phyloP scores from a whole-genome alignment of 2,329 filamentous ascomycete genomes.

The Neospermospora avenae region DNA sequence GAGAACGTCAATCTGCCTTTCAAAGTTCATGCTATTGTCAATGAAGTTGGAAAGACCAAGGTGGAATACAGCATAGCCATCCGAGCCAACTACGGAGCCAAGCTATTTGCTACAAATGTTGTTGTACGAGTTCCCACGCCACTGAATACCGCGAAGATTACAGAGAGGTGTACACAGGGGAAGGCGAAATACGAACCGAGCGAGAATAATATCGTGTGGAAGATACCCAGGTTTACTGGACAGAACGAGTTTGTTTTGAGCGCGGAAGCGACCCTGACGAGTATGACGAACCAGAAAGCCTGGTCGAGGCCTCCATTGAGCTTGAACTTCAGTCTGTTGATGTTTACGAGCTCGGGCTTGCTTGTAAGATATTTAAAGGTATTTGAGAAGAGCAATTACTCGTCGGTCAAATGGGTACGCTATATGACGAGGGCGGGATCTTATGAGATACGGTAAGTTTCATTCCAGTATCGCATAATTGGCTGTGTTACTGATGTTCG shows the following conservation, averaged over 20 bases:
- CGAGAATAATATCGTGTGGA: conserved; percentile 98
- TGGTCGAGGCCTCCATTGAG: conserved; percentile 93
- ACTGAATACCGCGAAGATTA: conserved; percentile 92
- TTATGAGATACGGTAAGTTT: conserved; percentile 92
- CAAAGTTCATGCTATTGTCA: conserved; percentile 98
- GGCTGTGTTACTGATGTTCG: not conserved
- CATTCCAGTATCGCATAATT: no score
- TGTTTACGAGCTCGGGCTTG: conserved; percentile 96
- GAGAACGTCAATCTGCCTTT: conserved; percentile 99
- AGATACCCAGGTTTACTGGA: conserved; percentile 97
- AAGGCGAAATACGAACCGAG: conserved; percentile 98
- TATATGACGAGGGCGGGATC: conserved; percentile 98
- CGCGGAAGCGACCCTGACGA: conserved; percentile 87
- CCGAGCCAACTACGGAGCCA: conserved; percentile 92
- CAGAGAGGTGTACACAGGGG: conserved; percentile 88
- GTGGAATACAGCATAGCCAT: conserved; percentile 98
- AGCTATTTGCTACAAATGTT: conserved; percentile 96
- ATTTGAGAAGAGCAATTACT: conserved; percentile 99
- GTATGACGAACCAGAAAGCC: conserved; percentile 97
- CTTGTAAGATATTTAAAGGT: conserved; percentile 95
- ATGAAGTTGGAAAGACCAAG: conserved; percentile 93
- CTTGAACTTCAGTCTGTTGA: conserved; percentile 87
- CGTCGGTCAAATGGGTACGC: conserved; percentile 96
- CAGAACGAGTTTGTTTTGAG: conserved; percentile 94
- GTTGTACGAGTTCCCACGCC: conserved; percentile 92